phyloP scores from a whole-genome alignment of 495 filamentous ascomycete species.

The Podospora appendiculata region DNA sequence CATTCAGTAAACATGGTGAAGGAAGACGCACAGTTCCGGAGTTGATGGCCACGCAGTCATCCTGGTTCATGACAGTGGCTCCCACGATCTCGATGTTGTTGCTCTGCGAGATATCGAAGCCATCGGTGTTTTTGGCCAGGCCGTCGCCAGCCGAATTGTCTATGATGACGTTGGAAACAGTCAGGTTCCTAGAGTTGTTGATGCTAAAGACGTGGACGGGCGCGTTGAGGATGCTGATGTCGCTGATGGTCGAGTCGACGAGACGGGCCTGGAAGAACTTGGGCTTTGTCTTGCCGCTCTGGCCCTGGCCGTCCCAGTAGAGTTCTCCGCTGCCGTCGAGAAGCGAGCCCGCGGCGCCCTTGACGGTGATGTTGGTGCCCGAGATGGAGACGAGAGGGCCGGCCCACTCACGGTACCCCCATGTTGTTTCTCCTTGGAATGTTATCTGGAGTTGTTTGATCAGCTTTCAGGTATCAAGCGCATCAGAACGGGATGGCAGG shows the following conservation, averaged over 20 bases:
- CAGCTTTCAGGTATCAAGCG: background rate
- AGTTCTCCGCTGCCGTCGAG: conserved; percentile 38
- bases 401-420: conserved; percentile 28
- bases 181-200: conserved; percentile 40
- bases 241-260: conserved; percentile 28
- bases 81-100: conserved; percentile 45
- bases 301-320: conserved; percentile 47
- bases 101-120: conserved; percentile 51
- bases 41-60: conserved; percentile 59
- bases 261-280: conserved; percentile 49
- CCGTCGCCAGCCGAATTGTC: conserved; percentile 52
- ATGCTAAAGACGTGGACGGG: conserved; percentile 58
- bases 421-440: conserved; percentile 36
- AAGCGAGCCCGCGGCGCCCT: conserved; percentile 32
- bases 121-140: conserved; percentile 58
- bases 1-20: too few species aligned
- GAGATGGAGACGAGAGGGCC: conserved; percentile 43
- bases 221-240: conserved; percentile 42
- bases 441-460: conserved; percentile 11
- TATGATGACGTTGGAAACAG: conserved; percentile 45
- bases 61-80: conserved; percentile 54
- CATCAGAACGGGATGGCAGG: background rate
- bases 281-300: conserved; percentile 45
- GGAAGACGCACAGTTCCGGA: conserved; percentile 32
- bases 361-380: conserved; percentile 39